Base-by-base conservation (phyloP, 805 yeast species). In the Saccharomycopsis amapae region DNA sequence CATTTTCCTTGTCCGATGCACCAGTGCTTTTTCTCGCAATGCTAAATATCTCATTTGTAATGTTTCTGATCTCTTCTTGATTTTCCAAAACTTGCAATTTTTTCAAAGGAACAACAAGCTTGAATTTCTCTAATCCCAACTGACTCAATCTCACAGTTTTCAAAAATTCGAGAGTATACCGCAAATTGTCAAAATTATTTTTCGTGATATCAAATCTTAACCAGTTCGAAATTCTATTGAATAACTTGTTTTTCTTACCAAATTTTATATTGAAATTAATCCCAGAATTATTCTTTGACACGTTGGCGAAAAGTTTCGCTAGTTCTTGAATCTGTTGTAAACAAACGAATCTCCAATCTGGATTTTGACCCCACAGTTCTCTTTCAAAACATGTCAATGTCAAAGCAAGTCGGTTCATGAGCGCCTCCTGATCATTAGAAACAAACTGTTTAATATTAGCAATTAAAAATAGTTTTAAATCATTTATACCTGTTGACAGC, bases 181-280 rank as follows among this genome's bases (percentile, higher is more conserved):
- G n/a, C 22, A 50, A 34, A n/a, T 42, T 45, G 3, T 38, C 20
- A 30, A 30, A 33, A 17, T 42, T 44, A 18, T 48, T 41, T 24
- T 28, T 38, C 5, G 43, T 38, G 30, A 46, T 36, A 40, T 50
- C 53, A 36, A 44, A 50, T 34, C 53, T 38, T 7, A 50, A 22
- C 53, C 53, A 50, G 24, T 50, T 50, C n/a, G 53, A 50, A 13
- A 50, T 36, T 35, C 53, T 38, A 18, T 42, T 50, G 38, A 50
- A 50, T 20, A 50, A 28, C 33, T 50, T 50, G 23, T 32, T 38
- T 25, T 44, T 48, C 17, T 45, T 50, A 7, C 44, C 19, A 35
- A 33, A 50, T n/a, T 44, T 45, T 4, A 26, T 31, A 12, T 48
- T 48, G 26, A 49, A 50, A 18, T 46, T 38, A 17, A 50, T 40